Evolutionary conservation across 179 eudicot genomes (phyloP).

Genomic region (Carnegiea gigantea): DNA sequence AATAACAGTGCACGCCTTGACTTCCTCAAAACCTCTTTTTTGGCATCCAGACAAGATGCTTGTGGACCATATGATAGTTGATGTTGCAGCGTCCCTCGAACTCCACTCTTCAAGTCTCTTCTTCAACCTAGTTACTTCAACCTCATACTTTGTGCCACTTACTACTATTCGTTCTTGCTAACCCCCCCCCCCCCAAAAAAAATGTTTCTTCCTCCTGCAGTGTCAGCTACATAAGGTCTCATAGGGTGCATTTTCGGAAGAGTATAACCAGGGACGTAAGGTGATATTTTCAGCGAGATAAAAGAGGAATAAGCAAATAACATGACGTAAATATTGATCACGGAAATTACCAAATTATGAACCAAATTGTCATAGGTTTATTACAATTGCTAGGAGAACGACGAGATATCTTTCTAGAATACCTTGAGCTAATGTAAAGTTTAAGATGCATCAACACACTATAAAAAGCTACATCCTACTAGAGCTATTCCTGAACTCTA

Average conservation of each 20-base stretch:
- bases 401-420: not conserved
- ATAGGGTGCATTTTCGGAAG: too few species aligned
- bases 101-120: not conserved
- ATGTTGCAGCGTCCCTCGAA: not conserved
- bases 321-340: not conserved
- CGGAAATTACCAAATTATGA: not conserved
- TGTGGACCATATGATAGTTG: not conserved
- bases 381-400: not conserved
- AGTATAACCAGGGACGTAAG: too few species aligned
- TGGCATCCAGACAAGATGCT: not conserved
- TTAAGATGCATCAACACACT: too few species aligned
- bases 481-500: too few species aligned
- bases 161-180: not conserved
- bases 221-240: too few species aligned
- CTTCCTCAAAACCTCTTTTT: too few species aligned
- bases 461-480: too few species aligned
- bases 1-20: not conserved
- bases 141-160: not conserved
- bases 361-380: not conserved
- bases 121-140: not conserved
- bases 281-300: not conserved
- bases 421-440: too few species aligned
- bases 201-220: too few species aligned
- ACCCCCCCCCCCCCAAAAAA: not conserved
- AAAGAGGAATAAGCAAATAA: not conserved